Conservation (phyloP, 2,329 filamentous ascomycete genomes). For the Colletotrichum tofieldiae region DNA sequence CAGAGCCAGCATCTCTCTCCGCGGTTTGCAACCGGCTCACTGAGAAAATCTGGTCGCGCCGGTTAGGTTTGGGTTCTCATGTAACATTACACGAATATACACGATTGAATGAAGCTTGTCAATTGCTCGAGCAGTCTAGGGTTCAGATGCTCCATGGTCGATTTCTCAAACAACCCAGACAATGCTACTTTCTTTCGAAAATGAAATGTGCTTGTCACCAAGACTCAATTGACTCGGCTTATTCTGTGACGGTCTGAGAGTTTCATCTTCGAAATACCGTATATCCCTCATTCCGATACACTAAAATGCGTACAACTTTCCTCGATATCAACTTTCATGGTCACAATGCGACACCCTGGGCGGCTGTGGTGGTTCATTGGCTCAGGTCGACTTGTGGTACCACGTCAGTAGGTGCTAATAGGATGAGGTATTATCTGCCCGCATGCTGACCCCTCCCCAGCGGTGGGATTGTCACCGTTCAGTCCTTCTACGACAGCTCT, state of each 20-base stretch:
- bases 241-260: too few species aligned
- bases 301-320: background rate
- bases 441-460: background rate
- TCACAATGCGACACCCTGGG: background rate
- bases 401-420: background rate
- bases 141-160: background rate
- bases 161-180: background rate
- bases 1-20: conserved; percentile 54
- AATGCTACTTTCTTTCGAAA: background rate
- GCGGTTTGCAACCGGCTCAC: conserved; percentile 46
- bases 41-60: conserved; percentile 2
- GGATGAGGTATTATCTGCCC: background rate
- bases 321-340: background rate
- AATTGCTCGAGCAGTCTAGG: background rate
- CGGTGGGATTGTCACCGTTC: background rate
- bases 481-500: background rate
- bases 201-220: background rate
- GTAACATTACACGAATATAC: conserved; percentile 12
- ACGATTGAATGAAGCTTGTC: background rate
- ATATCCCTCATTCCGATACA: background rate
- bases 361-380: background rate
- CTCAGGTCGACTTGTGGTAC: background rate
- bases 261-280: background rate
- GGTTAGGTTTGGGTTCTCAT: background rate
- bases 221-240: too few species aligned